Percentiles rank a stretch among this genome's conserved stretches.
These are phyloP conservation scores for Apostasia shenzhenica DNA, from an alignment of 106 monocot species.

Conservation along the genomic window DNA sequence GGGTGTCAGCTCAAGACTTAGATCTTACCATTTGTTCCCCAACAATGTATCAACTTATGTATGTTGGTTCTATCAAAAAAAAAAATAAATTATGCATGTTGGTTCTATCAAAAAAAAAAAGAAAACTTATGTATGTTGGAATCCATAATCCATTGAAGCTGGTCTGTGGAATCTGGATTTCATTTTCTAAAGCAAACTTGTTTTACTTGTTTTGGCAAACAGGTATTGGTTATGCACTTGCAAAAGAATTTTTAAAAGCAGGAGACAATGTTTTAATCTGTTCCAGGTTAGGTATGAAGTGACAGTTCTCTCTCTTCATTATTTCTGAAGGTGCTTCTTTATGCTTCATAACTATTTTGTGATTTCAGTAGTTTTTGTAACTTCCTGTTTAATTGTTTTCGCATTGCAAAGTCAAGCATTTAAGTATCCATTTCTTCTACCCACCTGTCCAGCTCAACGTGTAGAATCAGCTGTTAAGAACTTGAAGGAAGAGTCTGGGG, in stretches of 20 bases:
- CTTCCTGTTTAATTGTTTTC: not conserved
- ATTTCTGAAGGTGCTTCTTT: not conserved
- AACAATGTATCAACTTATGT: no score
- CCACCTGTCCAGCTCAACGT: slow-evolving; percentile 60
- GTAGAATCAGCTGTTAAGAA: slow-evolving; percentile 57
- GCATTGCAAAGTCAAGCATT: not conserved
- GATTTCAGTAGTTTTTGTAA: not conserved
- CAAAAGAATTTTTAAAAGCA: slow-evolving; percentile 78
- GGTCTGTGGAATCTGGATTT: no score
- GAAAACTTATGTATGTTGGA: no score
- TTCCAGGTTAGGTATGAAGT: slow-evolving; percentile 75
- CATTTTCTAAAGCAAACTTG: not conserved
- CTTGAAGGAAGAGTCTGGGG: slow-evolving; percentile 69
- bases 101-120: no score
- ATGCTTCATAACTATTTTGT: not conserved
- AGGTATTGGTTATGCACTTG: slow-evolving; percentile 96
- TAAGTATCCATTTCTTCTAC: not conserved
- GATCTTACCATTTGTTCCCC: no score
- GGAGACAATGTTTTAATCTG: slow-evolving; percentile 90
- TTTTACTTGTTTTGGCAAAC: not conserved
- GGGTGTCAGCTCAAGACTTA: no score
- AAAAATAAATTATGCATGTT: no score
- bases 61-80: no score
- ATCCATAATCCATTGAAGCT: no score
- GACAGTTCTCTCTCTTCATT: not conserved